A percentile compares a stretch with the other conserved stretches of the same genome.
Conservation (phyloP, 441 rosid species). For the Biscutella laevigata region DNA sequence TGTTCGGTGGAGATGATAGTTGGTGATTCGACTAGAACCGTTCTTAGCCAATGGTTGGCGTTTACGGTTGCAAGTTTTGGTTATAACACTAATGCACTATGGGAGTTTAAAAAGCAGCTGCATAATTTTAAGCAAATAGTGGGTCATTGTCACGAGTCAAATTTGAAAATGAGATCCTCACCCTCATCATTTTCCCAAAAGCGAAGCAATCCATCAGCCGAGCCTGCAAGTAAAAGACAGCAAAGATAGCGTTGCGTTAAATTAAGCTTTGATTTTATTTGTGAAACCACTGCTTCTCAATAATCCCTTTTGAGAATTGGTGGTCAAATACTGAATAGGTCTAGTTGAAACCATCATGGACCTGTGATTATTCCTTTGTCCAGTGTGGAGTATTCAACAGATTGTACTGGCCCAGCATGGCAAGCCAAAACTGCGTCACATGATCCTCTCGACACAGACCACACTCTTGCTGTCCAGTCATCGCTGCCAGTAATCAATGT, state of each 20-base stretch:
- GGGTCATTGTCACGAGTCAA: background rate
- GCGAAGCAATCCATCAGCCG: conserved; percentile 89
- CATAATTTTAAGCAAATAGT: background rate
- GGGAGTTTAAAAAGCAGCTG: background rate
- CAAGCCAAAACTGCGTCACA: conserved; percentile 92
- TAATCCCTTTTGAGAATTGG: background rate
- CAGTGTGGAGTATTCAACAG: conserved; percentile 69
- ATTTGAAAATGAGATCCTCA: conserved; percentile 25
- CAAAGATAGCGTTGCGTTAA: background rate
- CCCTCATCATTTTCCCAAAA: conserved; percentile 98
- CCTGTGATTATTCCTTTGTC: conserved; percentile 98
- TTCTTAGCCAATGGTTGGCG: background rate
- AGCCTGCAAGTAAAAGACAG: conserved; percentile 48
- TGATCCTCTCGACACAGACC: conserved; percentile 90
- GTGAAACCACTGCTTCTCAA: background rate
- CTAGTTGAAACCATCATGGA: conserved; percentile 23
- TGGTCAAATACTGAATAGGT: background rate
- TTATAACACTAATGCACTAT: background rate
- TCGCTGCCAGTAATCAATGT: conserved; percentile 92
- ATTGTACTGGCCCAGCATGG: conserved; percentile 84
- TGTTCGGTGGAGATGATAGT: background rate
- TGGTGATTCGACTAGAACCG: background rate
- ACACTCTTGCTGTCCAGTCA: conserved; percentile 99
- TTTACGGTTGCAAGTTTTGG: background rate
- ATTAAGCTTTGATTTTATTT: conserved; percentile 9